A percentile compares a stretch with the other conserved stretches of the same genome.
Conservation (phyloP, 257 asterid genomes). For the Fraxinus quadrangulata region DNA sequence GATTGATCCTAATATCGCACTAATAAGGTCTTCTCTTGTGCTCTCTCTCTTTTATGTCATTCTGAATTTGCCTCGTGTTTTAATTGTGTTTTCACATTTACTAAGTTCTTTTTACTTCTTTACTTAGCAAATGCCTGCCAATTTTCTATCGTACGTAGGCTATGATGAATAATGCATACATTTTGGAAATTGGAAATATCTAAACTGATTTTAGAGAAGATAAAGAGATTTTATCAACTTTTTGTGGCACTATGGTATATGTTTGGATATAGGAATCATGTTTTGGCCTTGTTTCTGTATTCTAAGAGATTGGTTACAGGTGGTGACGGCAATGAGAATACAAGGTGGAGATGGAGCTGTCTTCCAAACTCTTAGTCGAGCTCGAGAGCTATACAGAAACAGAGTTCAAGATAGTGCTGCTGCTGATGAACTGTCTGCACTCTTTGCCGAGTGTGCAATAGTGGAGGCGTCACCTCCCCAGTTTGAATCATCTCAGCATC, state of each 20-base stretch:
- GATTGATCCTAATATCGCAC: not conserved
- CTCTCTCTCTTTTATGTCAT: not conserved
- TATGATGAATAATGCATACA: not conserved
- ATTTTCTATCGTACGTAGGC: not conserved
- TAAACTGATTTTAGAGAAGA: not conserved
- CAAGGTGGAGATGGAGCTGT: conserved; percentile 86
- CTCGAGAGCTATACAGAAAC: conserved; percentile 62
- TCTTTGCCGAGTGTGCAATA: conserved; percentile 91
- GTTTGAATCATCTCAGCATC: conserved; percentile 32
- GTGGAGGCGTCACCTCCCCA: conserved; percentile 72
- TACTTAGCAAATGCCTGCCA: not conserved
- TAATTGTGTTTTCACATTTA: not conserved
- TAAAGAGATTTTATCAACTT: not conserved
- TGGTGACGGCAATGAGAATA: conserved; percentile 75
- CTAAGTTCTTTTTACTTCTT: not conserved
- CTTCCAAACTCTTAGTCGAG: conserved; percentile 62
- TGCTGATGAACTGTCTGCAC: conserved; percentile 80
- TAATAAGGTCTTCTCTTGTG: not conserved
- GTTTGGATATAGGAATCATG: not conserved
- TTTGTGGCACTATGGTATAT: not conserved
- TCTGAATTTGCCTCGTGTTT: not conserved
- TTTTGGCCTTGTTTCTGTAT: not conserved
- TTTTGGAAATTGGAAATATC: not conserved
- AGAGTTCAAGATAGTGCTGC: conserved; percentile 67
- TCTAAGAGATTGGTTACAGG: conserved; percentile 39